phyloP scores from a whole-genome alignment of 2,329 filamentous ascomycete genomes.

The Polychaeton citri region DNA sequence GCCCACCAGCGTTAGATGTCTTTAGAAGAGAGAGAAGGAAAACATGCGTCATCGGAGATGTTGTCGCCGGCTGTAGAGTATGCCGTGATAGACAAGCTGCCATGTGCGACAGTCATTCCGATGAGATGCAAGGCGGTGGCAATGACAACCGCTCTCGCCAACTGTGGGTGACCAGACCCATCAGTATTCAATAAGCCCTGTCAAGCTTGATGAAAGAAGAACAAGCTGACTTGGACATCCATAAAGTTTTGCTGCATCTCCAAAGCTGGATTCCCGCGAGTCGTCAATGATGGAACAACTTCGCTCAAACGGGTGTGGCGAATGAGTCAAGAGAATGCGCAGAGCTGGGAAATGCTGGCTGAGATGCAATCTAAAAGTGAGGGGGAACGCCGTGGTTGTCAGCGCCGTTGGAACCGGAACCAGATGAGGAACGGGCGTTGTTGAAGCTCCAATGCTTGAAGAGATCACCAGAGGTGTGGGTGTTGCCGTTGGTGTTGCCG shows the following conservation, averaged over 20 bases:
- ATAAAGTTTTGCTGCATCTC: constrained; percentile 1
- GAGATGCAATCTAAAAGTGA: neutral
- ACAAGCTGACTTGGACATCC: neutral
- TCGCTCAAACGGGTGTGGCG: no score
- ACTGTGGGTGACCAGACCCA: neutral
- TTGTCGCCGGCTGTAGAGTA: neutral
- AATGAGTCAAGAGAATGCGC: no score
- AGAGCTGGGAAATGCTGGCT: no score
- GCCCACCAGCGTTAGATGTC: no score
- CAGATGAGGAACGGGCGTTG: neutral
- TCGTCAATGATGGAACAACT: no score
- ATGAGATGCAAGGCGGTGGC: neutral
- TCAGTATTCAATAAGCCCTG: neutral
- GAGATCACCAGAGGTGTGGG: no score
- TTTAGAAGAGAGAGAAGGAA: no score
- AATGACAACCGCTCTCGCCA: no score
- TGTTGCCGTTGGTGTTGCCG: no score
- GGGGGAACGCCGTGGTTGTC: neutral
- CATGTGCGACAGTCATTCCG: neutral
- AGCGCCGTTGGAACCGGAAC: neutral
- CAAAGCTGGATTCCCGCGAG: no score
- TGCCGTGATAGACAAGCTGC: neutral
- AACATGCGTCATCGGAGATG: no score
- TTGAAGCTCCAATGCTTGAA: neutral
- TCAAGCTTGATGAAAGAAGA: constrained; percentile 1